Evolutionary conservation across 768 basidiomycete species (phyloP), one percentile per base, ranked within the genome.

Genomic region (Sarcomyxa edulis): DNA sequence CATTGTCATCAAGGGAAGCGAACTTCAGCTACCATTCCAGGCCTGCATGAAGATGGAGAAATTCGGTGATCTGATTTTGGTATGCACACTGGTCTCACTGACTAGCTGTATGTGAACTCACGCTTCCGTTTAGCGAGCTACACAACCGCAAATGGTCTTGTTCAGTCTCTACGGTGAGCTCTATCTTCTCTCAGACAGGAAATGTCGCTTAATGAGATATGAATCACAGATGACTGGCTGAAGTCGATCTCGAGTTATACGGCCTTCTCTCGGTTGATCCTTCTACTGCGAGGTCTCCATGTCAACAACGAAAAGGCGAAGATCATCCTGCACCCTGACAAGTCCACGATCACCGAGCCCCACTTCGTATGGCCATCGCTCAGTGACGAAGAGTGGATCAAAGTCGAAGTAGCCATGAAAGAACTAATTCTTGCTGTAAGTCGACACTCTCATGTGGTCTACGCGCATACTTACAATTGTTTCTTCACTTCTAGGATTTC

Each of bases 1-100:
- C 64, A 99, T 99, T 49, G 96, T 99, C 62, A 99, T 99, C 72
- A 98, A 98, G 68, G 96, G 96, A 42, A 93, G 89, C 48, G 96
- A 99, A 60, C 70, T 99, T 33, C 96, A 99, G 53, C 69, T 98
- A 41, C 96, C 96, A 1, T 99, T 99, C 93, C 95, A 98, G 64
- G 95, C 96, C 11, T 95, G 93, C 51, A 93, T 99, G 90, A 98
- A 98, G 72, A 94, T 98, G 85, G 96, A 99, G 76, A 97, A 98
- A 64, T 98, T 99, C 50, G 96, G 96, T 67, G 96, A 99, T 59
- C 69, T 99, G 45, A 97, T 97, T 48, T 60, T 97, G 58, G 84
- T 83, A 55, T 36, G 72, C 22, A 12, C 23, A 23, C 10, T 15
- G 16, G 37, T 6, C 24, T 37, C 30, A 7, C 11, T 20, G n/a